A percentile compares a stretch with the other conserved stretches of the same genome.
Conservation (phyloP, 2,329 filamentous ascomycete genomes). For the Endoconidiophora laricicola region DNA sequence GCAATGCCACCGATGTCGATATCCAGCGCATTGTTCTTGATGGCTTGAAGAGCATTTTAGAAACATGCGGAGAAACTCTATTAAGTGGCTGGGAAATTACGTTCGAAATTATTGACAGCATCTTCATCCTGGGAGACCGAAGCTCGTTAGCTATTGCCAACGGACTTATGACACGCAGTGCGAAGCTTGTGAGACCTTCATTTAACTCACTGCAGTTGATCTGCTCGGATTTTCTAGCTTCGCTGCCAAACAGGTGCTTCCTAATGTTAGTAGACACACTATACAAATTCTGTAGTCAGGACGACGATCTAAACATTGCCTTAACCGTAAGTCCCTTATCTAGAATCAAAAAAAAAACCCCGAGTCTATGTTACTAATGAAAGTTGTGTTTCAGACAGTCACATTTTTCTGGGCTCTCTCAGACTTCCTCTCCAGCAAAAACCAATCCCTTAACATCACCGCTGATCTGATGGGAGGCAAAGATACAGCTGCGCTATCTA, state of each 20-base stretch:
- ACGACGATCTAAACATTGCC: slow-evolving; percentile 87
- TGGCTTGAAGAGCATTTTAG: slow-evolving; percentile 64
- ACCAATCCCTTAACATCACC: slow-evolving; percentile 40
- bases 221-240: slow-evolving; percentile 80
- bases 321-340: slow-evolving; percentile 48
- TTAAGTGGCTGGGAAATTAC: slow-evolving; percentile 71
- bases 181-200: slow-evolving; percentile 64
- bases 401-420: slow-evolving; percentile 95
- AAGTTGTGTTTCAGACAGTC: slow-evolving; percentile 42
- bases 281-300: slow-evolving; percentile 74
- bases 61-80: slow-evolving; percentile 74
- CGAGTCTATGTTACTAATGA: slow-evolving; percentile 5
- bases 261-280: slow-evolving; percentile 71
- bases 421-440: slow-evolving; percentile 57
- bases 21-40: slow-evolving; percentile 70
- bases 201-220: slow-evolving; percentile 85
- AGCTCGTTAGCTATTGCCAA: slow-evolving; percentile 19
- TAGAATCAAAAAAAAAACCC: too few species aligned
- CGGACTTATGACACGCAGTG: slow-evolving; percentile 39
- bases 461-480: slow-evolving; percentile 36
- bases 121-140: slow-evolving; percentile 38
- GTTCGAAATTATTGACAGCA: slow-evolving; percentile 70
- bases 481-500: slow-evolving; percentile 33
- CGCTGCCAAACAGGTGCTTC: slow-evolving; percentile 54
- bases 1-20: slow-evolving; percentile 45